Base-by-base conservation (phyloP, 1,139 yeast genomes). In the Candida tetrigidarum region DNA sequence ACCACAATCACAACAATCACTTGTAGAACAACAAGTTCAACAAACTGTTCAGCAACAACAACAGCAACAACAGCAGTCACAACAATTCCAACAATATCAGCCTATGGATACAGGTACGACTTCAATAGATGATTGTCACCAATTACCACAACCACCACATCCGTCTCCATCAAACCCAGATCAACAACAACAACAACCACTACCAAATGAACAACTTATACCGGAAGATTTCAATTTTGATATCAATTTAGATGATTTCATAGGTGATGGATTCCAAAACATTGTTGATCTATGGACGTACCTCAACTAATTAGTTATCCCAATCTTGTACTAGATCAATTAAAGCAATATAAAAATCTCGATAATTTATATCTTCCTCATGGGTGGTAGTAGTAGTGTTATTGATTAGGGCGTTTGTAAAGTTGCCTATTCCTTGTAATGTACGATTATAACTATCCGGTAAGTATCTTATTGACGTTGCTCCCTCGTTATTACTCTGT, bases 281-380 rank as follows among this genome's bases (percentile, higher is more conserved):
- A 37, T 37, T 28, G 40, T 37, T 19, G 40, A 37, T 19, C 27
- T 37, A 19, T 37, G 40, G 40, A 28, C 27, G 5, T 37, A 27
- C 27, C 29, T 37, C 10, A 27, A 37, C 12, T 37, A 20, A 28
- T 34, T 39, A 45, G 15, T 46, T 41, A 14, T 46, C 47, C 51
- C 50, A 49, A 7, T 49, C 42, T 40, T 49, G 52, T 14, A 50
- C 47, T 19, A 47, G 43, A 37, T 47, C 42, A 22, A 50, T 38
- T 14, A 49, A 32, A 8, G 46, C 36, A 12, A 43, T 32, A 39
- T 42, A 39, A 29, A 37, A 39, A 25, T 37, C 33, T 22, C 43
- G 36, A 32, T 45, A 37, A 11, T 41, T 26, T 25, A 39, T 41
- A 28, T 14, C 10, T 5, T 29, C 15, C 14, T 14, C 10, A 7